These are phyloP conservation scores for Cutaneotrichosporon cutaneum DNA, from an alignment of 1,284 basidiomycete genomes.

Conservation along the genomic window DNA sequence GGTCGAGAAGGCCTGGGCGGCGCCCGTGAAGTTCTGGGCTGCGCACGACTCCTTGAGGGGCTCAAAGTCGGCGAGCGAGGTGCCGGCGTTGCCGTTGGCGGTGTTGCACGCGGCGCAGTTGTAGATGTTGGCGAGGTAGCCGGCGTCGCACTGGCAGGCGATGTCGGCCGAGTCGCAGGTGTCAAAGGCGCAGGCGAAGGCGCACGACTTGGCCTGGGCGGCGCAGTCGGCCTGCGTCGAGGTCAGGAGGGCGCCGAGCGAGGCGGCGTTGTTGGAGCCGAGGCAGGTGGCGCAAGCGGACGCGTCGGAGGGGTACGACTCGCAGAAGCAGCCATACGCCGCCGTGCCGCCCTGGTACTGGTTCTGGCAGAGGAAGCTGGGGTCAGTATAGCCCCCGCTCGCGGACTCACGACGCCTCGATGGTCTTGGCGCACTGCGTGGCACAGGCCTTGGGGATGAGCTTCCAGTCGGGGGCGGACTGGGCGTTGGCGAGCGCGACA, in stretches of 20 bases:
- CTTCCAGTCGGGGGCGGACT: constrained; percentile 46
- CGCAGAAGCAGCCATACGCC: constrained; percentile 51
- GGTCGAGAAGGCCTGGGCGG: constrained; percentile 36
- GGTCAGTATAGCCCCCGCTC: not conserved
- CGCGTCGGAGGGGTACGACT: constrained; percentile 42
- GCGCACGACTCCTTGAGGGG: constrained; percentile 43
- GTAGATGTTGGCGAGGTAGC: constrained; percentile 50
- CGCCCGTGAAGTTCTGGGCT: constrained; percentile 46
- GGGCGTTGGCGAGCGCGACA: constrained; percentile 36
- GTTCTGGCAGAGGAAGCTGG: constrained; percentile 26
- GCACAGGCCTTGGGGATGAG: constrained; percentile 47
- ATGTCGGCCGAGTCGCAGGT: constrained; percentile 43
- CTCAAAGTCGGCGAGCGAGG: constrained; percentile 35
- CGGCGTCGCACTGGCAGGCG: constrained; percentile 44
- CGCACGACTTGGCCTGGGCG: constrained; percentile 30
- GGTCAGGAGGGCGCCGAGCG: constrained; percentile 37
- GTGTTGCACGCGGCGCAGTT: constrained; percentile 53
- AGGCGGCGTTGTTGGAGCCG: constrained; percentile 42
- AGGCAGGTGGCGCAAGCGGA: constrained; percentile 44
- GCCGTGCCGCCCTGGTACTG: constrained; percentile 32
- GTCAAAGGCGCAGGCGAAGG: constrained; percentile 45
- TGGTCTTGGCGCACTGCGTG: constrained; percentile 36
- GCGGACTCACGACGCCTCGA: constrained; percentile 34
- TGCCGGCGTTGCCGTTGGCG: constrained; percentile 47
- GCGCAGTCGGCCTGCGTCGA: constrained; percentile 38